Evolutionary conservation across 2,329 filamentous ascomycete species (phyloP).

Genomic region (Xylaria sp.): DNA sequence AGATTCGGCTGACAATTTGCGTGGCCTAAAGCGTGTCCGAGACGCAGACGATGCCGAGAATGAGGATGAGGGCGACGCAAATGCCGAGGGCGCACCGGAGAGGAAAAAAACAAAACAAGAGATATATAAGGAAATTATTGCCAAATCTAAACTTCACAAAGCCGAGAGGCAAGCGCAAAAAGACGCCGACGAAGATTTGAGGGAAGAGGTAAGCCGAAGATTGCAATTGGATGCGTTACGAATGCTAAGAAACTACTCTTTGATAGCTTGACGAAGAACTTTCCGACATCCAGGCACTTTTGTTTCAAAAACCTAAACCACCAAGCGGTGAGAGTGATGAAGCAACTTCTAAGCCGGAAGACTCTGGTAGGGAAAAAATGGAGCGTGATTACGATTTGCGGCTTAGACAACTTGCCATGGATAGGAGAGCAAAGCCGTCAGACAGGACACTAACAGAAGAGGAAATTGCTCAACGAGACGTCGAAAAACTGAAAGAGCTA

Average conservation of each 20-base stretch:
- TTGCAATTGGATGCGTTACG: neutral
- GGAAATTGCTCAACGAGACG: constrained; percentile 82
- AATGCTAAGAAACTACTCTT: constrained; percentile 18
- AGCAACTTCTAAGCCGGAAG: constrained; percentile 52
- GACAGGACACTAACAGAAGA: constrained; percentile 93
- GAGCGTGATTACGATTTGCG: constrained; percentile 90
- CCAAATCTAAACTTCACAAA: constrained; percentile 96
- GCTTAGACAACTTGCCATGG: constrained; percentile 83
- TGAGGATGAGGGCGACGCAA: constrained; percentile 61
- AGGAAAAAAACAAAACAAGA: constrained; percentile 95
- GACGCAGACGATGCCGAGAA: constrained; percentile 59
- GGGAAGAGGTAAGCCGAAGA: constrained; percentile 37
- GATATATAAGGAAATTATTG: constrained; percentile 97
- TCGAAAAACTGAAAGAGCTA: constrained; percentile 78
- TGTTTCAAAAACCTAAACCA: constrained; percentile 63
- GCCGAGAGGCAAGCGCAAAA: constrained; percentile 92
- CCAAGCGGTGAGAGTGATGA: constrained; percentile 48
- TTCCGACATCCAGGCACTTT: constrained; percentile 76
- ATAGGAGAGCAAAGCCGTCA: constrained; percentile 85
- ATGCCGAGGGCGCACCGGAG: constrained; percentile 80
- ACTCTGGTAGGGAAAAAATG: constrained; percentile 73
- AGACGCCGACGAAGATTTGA: constrained; percentile 89
- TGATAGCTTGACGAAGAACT: constrained; percentile 84
- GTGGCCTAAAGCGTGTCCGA: constrained; percentile 68
- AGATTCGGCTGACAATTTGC: constrained; percentile 64